Percentiles rank a stretch among this genome's conserved stretches.
phyloP scores from a whole-genome alignment of 306 rosid species.

The Trichosanthes cucumerina region DNA sequence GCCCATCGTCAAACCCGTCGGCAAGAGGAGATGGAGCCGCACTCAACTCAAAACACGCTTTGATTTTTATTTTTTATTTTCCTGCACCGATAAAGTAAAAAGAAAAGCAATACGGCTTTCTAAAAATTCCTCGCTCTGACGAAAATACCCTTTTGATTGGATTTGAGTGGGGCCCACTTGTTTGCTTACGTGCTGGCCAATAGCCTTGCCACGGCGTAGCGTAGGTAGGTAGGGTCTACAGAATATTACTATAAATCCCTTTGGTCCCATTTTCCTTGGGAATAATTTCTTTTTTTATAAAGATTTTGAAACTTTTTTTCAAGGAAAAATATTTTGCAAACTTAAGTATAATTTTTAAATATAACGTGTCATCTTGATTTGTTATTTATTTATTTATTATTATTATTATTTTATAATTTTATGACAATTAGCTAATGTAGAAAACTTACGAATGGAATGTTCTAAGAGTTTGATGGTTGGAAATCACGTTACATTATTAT shows the following conservation, averaged over 20 bases:
- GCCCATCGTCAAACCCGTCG: constrained; percentile 21
- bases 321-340: too few species aligned
- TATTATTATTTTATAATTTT: too few species aligned
- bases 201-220: neutral
- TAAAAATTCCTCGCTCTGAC: neutral
- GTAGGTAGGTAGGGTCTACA: neutral
- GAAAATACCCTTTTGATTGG: neutral
- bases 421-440: too few species aligned
- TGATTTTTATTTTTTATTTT: neutral
- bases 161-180: neutral
- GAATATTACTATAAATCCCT: neutral
- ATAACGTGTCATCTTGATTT: too few species aligned
- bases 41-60: constrained; percentile 8
- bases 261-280: neutral
- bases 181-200: neutral
- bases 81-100: neutral
- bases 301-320: too few species aligned
- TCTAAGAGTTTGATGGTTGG: too few species aligned
- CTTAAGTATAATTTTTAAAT: too few species aligned
- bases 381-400: too few species aligned
- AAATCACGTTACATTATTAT: too few species aligned
- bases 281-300: neutral
- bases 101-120: neutral
- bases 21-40: constrained; percentile 26
- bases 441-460: too few species aligned